These are phyloP conservation scores for Termitomyces sp. DNA, from an alignment of 768 basidiomycete species.

Conservation along the genomic window DNA sequence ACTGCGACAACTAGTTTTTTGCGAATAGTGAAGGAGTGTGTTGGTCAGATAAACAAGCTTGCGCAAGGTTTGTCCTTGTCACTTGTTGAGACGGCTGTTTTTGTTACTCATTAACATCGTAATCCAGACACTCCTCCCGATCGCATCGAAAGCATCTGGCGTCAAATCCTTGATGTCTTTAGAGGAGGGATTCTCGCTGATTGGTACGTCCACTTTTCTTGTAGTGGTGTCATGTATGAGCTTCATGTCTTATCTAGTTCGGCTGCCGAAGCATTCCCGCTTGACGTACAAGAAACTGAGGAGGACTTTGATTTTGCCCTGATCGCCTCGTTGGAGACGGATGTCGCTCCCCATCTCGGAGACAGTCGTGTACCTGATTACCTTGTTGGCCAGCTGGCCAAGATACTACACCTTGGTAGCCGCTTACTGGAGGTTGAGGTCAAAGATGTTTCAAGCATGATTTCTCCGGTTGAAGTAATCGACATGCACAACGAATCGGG, in stretches of 20 bases:
- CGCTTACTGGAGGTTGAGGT: slow-evolving; percentile 41
- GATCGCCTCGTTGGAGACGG: slow-evolving; percentile 72
- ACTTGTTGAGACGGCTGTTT: neutral
- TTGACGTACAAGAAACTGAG: slow-evolving; percentile 66
- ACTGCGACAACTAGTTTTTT: slow-evolving; percentile 84
- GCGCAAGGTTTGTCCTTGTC: slow-evolving; percentile 34
- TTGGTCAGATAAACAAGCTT: slow-evolving; percentile 42
- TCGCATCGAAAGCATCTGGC: slow-evolving; percentile 79
- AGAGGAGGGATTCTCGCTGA: slow-evolving; percentile 78
- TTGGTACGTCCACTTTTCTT: slow-evolving; percentile 41
- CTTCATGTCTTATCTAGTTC: slow-evolving; percentile 34
- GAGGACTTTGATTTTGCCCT: slow-evolving; percentile 83
- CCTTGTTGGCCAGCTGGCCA: slow-evolving; percentile 61
- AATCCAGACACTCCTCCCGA: slow-evolving; percentile 50
- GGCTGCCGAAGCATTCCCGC: slow-evolving; percentile 44
- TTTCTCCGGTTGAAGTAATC: slow-evolving; percentile 26
- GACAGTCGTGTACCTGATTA: slow-evolving; percentile 63
- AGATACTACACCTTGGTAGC: slow-evolving; percentile 69
- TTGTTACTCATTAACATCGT: neutral
- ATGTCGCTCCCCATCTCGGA: slow-evolving; percentile 75
- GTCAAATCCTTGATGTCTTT: slow-evolving; percentile 76
- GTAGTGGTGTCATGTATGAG: neutral
- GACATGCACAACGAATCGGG: slow-evolving; percentile 40
- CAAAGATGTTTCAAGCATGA: slow-evolving; percentile 3
- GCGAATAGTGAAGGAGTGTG: slow-evolving; percentile 63